phyloP scores from a whole-genome alignment of 2,329 filamentous ascomycete genomes.

The Aurifilum marmelostoma region DNA sequence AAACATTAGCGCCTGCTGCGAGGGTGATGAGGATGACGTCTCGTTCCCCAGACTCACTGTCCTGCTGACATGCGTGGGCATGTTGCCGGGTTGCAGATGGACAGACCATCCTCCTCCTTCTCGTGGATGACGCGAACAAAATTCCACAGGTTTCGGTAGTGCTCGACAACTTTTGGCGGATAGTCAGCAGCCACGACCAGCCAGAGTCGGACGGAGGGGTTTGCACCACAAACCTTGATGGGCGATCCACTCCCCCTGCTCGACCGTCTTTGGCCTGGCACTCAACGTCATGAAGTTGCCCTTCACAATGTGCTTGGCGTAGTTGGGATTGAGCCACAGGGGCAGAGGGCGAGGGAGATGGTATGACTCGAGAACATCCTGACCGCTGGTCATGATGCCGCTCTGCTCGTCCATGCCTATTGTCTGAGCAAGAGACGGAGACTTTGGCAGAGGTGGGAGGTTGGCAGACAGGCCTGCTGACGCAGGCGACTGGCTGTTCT shows the following conservation, averaged over 20 bases:
- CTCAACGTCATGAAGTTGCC: constrained; percentile 97
- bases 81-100: constrained; percentile 80
- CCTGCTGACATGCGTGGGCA: constrained; percentile 96
- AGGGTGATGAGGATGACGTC: not conserved
- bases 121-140: constrained; percentile 90
- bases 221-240: constrained; percentile 75
- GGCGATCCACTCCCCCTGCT: constrained; percentile 93
- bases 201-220: not conserved
- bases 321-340: constrained; percentile 74
- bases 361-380: constrained; percentile 62
- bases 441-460: constrained; percentile 64
- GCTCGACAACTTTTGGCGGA: constrained; percentile 74
- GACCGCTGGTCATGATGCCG: constrained; percentile 50
- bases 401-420: constrained; percentile 69
- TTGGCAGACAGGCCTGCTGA: constrained; percentile 58
- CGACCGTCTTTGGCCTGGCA: constrained; percentile 88
- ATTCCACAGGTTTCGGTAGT: constrained; percentile 85
- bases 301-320: constrained; percentile 87
- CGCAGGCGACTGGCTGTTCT: constrained; percentile 50
- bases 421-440: constrained; percentile 66
- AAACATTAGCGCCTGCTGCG: constrained; percentile 26
- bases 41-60: constrained; percentile 72
- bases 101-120: constrained; percentile 74
- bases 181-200: constrained; percentile 15
- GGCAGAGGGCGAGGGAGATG: constrained; percentile 70